phyloP scores from a whole-genome alignment of 2,329 filamentous ascomycete species.

The Leptographium lundbergii region DNA sequence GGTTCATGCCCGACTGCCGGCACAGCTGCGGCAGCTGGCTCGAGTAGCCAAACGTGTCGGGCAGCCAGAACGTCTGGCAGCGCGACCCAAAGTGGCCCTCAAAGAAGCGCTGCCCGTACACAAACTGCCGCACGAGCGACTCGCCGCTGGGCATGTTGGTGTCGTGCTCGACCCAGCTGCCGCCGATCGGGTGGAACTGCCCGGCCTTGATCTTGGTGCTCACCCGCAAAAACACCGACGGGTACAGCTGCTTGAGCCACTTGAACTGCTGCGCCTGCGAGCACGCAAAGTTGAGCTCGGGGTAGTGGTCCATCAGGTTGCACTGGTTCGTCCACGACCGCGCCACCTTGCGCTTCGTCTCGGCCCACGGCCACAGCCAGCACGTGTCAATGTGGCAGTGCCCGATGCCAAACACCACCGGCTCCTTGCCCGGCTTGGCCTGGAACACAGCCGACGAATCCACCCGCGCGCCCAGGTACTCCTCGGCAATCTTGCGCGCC shows the following conservation, averaged over 20 bases:
- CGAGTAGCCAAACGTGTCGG: constrained; percentile 96
- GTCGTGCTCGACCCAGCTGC: constrained; percentile 98
- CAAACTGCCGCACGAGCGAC: constrained; percentile 82
- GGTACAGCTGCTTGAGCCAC: constrained; percentile 87
- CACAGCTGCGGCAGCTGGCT: constrained; percentile 89
- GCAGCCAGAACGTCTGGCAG: constrained; percentile 90
- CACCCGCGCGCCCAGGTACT: constrained; percentile 70
- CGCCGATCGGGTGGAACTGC: constrained; percentile 86
- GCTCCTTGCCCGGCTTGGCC: constrained; percentile 53
- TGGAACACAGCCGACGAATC: constrained; percentile 79
- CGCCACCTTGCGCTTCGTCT: constrained; percentile 93
- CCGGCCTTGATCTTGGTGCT: constrained; percentile 84
- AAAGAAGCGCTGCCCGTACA: constrained; percentile 93
- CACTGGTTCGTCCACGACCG: constrained; percentile 96
- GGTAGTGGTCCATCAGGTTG: constrained; percentile 87
- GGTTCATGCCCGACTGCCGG: constrained; percentile 84
- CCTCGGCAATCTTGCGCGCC: constrained; percentile 68
- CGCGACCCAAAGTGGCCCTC: constrained; percentile 84
- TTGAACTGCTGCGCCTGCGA: constrained; percentile 97
- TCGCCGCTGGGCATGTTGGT: constrained; percentile 96
- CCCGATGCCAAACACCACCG: constrained; percentile 78
- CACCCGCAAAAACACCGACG: constrained; percentile 77
- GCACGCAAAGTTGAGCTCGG: constrained; percentile 82
- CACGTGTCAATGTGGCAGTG: constrained; percentile 98
- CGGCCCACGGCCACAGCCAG: constrained; percentile 97